phyloP scores from a whole-genome alignment of 768 basidiomycete genomes.

The Macrocybe gigantea region DNA sequence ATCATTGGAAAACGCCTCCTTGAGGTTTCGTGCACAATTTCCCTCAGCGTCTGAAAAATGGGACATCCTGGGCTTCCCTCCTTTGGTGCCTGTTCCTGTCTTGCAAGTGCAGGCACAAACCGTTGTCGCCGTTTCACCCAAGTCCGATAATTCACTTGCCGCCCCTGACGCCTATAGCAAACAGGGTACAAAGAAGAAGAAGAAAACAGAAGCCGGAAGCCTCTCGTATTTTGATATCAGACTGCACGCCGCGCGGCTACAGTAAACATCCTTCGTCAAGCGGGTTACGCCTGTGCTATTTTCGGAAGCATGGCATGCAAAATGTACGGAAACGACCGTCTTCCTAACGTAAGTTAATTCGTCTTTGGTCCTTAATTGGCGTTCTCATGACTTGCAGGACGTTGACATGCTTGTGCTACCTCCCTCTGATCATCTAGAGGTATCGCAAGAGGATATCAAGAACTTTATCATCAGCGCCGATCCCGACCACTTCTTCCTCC shows the following conservation, averaged over 20 bases:
- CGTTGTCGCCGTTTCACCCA: too few relatives aligned
- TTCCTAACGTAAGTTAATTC: constrained; percentile 10
- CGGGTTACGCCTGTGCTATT: constrained; percentile 8
- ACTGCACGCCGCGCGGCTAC: constrained; percentile 9
- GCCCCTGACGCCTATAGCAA: too few relatives aligned
- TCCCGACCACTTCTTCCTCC: constrained; percentile 10
- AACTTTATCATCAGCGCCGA: constrained; percentile 2
- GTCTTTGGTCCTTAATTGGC: neutral
- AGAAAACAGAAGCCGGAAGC: neutral
- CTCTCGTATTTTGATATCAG: constrained; percentile 8
- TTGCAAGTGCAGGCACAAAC: too few relatives aligned
- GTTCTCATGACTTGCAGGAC: constrained; percentile 5
- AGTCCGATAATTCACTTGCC: too few relatives aligned
- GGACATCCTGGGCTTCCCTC: too few relatives aligned
- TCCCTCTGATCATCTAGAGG: neutral
- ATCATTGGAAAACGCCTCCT: too few relatives aligned
- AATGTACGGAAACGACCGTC: constrained; percentile 9
- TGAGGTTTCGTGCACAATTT: too few relatives aligned
- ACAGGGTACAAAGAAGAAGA: neutral
- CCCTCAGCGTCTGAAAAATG: too few relatives aligned
- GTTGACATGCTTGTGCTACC: constrained; percentile 12
- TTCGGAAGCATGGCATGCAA: constrained; percentile 14
- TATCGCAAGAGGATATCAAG: constrained; percentile 10
- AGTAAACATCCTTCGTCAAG: constrained; percentile 2
- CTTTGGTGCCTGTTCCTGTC: too few relatives aligned